Evolutionary conservation across 2,329 filamentous ascomycete genomes (phyloP).

Genomic region (Pseudogymnoascus sp.): DNA sequence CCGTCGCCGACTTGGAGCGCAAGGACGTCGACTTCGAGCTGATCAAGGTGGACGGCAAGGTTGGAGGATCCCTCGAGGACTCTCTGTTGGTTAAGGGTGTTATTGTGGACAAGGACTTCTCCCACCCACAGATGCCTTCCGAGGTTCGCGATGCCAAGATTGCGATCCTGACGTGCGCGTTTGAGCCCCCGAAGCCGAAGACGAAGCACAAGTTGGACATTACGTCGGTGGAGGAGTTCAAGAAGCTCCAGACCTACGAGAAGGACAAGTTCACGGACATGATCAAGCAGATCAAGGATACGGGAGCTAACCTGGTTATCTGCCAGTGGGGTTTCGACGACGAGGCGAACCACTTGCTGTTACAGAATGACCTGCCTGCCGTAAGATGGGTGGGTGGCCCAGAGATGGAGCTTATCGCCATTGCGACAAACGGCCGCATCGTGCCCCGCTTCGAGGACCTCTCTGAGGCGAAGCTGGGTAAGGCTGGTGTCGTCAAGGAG

Average conservation of each 20-base stretch:
- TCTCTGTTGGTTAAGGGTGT: conserved; percentile 93
- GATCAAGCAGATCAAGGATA: conserved; percentile 97
- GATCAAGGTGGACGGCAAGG: conserved; percentile 98
- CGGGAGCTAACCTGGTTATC: conserved; percentile 92
- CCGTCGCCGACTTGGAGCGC: conserved; percentile 88
- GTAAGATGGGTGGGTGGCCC: conserved; percentile 97
- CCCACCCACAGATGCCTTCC: conserved; percentile 96
- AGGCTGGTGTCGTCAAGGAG: conserved; percentile 81
- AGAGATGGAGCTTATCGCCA: conserved; percentile 96
- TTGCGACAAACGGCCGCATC: conserved; percentile 95
- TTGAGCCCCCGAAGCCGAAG: conserved; percentile 98
- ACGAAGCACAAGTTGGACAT: conserved; percentile 99
- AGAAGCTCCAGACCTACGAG: conserved; percentile 94
- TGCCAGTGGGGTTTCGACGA: conserved; percentile 99
- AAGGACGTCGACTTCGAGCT: conserved; percentile 98
- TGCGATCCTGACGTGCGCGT: conserved; percentile 94
- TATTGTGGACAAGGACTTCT: conserved; percentile 99
- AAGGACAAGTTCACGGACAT: conserved; percentile 95
- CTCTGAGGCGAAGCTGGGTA: conserved; percentile 81
- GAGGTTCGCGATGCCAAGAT: conserved; percentile 94
- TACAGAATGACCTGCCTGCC: conserved; percentile 92
- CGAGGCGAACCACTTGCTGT: conserved; percentile 92
- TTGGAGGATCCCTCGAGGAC: conserved; percentile 88
- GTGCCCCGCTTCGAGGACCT: conserved; percentile 96
- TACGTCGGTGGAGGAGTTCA: conserved; percentile 94